Base-by-base conservation (phyloP, 495 filamentous ascomycete genomes). In the Aspergillus ellipticus region DNA sequence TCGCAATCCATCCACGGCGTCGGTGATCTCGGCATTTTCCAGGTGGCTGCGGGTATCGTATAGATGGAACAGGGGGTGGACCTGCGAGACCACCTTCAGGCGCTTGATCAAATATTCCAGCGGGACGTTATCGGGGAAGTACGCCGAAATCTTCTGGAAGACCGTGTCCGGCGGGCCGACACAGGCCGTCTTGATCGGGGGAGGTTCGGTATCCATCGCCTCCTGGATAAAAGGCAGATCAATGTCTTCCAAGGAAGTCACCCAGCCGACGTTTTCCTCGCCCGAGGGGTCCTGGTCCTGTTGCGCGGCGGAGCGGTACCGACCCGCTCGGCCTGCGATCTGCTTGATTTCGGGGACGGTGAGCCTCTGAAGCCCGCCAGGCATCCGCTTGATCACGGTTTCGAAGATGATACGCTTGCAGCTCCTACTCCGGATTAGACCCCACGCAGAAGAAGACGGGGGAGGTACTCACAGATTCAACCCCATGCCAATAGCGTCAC, bases 401-500 rank as follows among this genome's bases (percentile, higher is more conserved):
- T 95, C 89, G 63, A 99, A 97, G 52, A 99, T 82, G 56, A 99
- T 76, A 33, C 94, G 88, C 63, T 90, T 95, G 73, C 94, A 87
- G 66, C 89, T 92, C 69, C 85, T 88, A 49, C 26, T 41, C 8
- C n/a, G 42, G 7, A 28, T 28, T 28, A 28, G 24, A 28, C 24
- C 24, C 7, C 7, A 28, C 7, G 24, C 17, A 35, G 31, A 20
- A 57, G 42, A 45, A 16, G 61, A 19, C 15, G 1, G 19, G 6
- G 24, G 8, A 53, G n/a, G n/a, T 24, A 76, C 77, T 75, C 66
- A 88, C 74, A 99, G 66, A 69, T 99, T 99, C 28, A 99, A 73
- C 1, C 94, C 94, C 94, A 99, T 99, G 20, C 94, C 94, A 59
- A 99, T 90, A 20, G 94, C 94, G 68, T 99, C 94, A 61, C 91